These are phyloP conservation scores for Heimioporus sp. DNA, from an alignment of 768 basidiomycete species.

Conservation along the genomic window DNA sequence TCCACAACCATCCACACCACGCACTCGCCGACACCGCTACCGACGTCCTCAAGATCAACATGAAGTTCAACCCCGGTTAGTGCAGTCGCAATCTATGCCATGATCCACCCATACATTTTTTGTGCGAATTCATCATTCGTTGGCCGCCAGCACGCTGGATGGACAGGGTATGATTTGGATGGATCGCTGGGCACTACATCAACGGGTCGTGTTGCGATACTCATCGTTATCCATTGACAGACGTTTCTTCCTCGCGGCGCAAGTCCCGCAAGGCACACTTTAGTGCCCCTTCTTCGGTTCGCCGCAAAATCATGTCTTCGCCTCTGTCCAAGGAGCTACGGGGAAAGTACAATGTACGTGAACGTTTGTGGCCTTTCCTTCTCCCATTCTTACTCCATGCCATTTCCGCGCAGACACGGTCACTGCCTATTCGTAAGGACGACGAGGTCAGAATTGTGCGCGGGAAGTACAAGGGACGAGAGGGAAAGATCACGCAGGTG, in stretches of 20 bases:
- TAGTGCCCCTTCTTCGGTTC: conserved; percentile 88
- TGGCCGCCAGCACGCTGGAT: conserved; percentile 54
- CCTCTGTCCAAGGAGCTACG: conserved; percentile 94
- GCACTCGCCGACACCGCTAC: conserved; percentile 44
- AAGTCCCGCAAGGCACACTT: conserved; percentile 99
- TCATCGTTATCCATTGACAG: conserved; percentile 43
- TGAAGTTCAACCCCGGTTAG: conserved; percentile 86
- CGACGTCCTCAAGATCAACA: conserved; percentile 65
- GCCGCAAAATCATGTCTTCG: conserved; percentile 98
- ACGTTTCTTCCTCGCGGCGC: conserved; percentile 91
- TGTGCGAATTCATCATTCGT: conserved; percentile 25
- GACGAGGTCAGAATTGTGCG: conserved; percentile 97
- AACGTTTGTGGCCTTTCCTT: background rate
- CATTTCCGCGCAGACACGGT: conserved; percentile 60
- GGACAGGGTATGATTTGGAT: conserved; percentile 41
- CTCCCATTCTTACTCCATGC: background rate
- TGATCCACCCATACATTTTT: conserved; percentile 15
- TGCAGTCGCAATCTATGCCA: conserved; percentile 27
- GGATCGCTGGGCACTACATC: conserved; percentile 23
- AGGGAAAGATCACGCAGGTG: conserved; percentile 97
- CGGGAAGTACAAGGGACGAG: conserved; percentile 97
- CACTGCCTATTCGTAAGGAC: conserved; percentile 94
- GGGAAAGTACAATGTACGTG: conserved; percentile 82
- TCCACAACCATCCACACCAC: conserved; percentile 17
- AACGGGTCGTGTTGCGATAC: conserved; percentile 20